Evolutionary conservation across 2,329 filamentous ascomycete species (phyloP).

Genomic region (Aspergillus quadrilineatus): DNA sequence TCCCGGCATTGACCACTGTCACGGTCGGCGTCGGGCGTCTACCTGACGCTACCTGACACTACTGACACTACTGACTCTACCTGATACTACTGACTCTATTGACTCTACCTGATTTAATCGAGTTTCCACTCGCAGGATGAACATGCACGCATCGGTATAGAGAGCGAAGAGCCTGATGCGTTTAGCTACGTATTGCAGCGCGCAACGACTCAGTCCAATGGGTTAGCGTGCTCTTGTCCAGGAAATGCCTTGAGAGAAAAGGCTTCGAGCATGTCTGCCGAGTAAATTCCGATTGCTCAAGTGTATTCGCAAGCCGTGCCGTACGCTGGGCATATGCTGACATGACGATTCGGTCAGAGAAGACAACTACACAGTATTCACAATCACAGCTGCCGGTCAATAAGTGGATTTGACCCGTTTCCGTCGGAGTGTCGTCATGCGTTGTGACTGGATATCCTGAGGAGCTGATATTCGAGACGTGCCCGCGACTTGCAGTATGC

Average conservation of each 20-base stretch:
- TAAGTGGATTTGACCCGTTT: neutral
- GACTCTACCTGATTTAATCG: neutral
- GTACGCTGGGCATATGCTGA: neutral
- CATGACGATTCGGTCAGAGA: neutral
- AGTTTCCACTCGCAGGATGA: neutral
- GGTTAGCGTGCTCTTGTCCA: neutral
- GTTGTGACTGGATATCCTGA: neutral
- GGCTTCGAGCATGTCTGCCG: neutral
- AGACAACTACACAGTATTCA: slow-evolving; percentile 14
- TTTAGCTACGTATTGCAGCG: neutral
- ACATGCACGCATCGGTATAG: neutral
- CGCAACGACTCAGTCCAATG: neutral
- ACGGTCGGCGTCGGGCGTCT: no score
- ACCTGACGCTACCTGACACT: no score
- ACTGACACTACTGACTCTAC: no score
- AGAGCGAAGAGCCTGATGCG: neutral
- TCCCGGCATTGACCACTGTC: no score
- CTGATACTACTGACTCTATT: neutral
- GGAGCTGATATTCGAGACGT: neutral
- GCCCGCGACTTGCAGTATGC: neutral
- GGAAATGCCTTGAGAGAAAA: neutral
- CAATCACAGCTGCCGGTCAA: slow-evolving; percentile 6
- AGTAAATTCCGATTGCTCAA: neutral
- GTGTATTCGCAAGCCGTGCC: neutral
- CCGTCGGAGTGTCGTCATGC: neutral